phyloP scores from a whole-genome alignment of 2,329 filamentous ascomycete species.

The Penicillium rolfsii region DNA sequence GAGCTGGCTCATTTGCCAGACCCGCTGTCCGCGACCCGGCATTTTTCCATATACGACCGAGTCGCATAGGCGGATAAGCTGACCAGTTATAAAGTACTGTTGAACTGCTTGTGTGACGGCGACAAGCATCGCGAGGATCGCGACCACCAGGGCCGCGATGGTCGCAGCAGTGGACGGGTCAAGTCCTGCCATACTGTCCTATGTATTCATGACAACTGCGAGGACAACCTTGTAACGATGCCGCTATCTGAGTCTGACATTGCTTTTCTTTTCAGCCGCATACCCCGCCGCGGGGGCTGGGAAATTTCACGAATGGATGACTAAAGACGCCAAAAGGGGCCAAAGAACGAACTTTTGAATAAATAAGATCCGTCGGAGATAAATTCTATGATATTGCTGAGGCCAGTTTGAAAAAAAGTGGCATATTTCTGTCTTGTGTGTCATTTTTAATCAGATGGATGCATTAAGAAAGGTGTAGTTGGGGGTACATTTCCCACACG shows the following conservation, averaged over 20 bases:
- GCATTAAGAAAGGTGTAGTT: background rate
- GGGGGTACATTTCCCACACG: background rate
- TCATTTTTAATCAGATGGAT: background rate
- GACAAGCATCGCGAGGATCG: constrained; percentile 10
- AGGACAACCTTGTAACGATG: background rate
- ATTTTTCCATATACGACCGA: constrained; percentile 11
- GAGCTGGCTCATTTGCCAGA: constrained; percentile 8
- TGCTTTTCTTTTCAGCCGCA: background rate
- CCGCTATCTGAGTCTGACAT: background rate
- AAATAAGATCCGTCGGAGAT: too few species aligned
- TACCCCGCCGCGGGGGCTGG: background rate
- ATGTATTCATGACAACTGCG: background rate
- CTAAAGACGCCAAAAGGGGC: background rate
- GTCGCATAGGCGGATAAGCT: constrained; percentile 10
- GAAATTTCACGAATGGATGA: background rate
- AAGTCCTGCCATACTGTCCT: background rate
- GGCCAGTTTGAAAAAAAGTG: too few species aligned
- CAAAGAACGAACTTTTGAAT: background rate
- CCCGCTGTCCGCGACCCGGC: constrained; percentile 7
- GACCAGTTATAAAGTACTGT: constrained; percentile 5
- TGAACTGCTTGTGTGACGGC: constrained; percentile 6
- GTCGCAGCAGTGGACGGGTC: constrained; percentile 7
- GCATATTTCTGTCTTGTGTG: too few species aligned
- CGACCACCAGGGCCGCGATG: constrained; percentile 9
- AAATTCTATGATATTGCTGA: too few species aligned